phyloP scores from a whole-genome alignment of 2,329 filamentous ascomycete genomes.

The Sclerotinia nivalis region DNA sequence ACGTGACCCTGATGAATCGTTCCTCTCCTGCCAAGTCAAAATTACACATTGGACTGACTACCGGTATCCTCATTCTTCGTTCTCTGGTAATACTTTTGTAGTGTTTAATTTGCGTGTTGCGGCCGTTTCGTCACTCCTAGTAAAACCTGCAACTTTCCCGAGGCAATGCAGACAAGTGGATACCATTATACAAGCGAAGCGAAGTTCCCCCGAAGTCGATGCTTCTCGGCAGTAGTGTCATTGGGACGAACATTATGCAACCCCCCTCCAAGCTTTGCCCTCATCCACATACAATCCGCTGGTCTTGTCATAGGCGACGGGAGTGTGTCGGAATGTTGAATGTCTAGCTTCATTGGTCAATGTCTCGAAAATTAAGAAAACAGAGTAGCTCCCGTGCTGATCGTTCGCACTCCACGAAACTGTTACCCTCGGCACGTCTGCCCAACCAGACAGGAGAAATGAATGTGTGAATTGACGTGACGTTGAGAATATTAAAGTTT shows the following conservation, averaged over 20 bases:
- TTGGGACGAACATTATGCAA: neutral
- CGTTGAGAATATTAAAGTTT: conserved; percentile 32
- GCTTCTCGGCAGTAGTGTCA: neutral
- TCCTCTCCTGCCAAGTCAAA: neutral
- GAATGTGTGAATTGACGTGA: neutral
- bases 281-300: neutral
- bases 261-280: neutral
- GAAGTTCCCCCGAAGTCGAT: neutral
- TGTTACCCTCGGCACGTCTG: neutral
- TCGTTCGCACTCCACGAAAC: neutral
- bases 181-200: neutral
- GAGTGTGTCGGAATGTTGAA: neutral
- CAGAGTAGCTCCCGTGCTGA: neutral
- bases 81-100: too few species aligned
- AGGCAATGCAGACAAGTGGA: neutral
- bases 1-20: too few species aligned
- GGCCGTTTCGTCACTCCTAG: neutral
- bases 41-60: neutral
- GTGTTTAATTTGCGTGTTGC: too few species aligned
- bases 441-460: neutral
- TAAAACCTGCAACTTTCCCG: neutral
- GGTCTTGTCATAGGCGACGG: neutral
- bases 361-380: neutral
- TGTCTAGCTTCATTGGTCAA: neutral
- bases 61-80: too few species aligned